A percentile compares a stretch with the other conserved stretches of the same genome.
Evolutionary conservation across 352 stramenopile species (phyloP).

Genomic region (Pythium aquatile): DNA sequence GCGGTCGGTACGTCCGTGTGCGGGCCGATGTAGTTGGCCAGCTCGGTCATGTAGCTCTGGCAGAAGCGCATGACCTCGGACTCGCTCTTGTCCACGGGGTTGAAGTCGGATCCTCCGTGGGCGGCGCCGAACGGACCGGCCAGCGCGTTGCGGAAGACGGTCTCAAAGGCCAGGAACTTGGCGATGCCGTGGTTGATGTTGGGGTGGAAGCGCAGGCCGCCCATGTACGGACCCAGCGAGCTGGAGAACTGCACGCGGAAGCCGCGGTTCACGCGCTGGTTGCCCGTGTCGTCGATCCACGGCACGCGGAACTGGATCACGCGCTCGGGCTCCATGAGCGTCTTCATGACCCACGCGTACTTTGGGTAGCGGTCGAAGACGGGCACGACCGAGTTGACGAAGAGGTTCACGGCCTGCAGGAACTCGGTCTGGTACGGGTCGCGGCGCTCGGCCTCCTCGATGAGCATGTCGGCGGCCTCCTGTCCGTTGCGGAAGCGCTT

Average conservation of each 20-base stretch:
- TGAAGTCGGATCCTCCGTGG: constrained; percentile 95
- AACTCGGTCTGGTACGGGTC: constrained; percentile 70
- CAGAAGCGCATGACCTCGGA: constrained; percentile 98
- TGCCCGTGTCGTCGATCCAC: constrained; percentile 97
- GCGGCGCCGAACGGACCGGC: constrained; percentile 70
- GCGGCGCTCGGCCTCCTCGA: constrained; percentile 69
- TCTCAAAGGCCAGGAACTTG: constrained; percentile 94
- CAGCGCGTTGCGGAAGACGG: constrained; percentile 96
- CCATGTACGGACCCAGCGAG: constrained; percentile 92
- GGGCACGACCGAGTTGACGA: constrained; percentile 81
- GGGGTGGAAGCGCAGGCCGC: constrained; percentile 93
- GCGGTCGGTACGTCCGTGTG: constrained; percentile 95
- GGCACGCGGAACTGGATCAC: constrained; percentile 95
- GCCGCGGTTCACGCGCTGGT: constrained; percentile 94
- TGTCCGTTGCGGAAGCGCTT: constrained; percentile 95
- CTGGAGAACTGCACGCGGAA: constrained; percentile 97
- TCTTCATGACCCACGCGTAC: constrained; percentile 91
- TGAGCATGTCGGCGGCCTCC: constrained; percentile 95
- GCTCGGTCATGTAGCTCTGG: constrained; percentile 98
- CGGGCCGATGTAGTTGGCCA: constrained; percentile 97
- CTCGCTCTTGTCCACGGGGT: constrained; percentile 97
- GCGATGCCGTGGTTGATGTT: constrained; percentile 87
- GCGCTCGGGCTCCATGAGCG: constrained; percentile 95
- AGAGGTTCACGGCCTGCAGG: constrained; percentile 70
- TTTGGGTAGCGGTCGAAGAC: constrained; percentile 88